Conservation (phyloP, 495 filamentous ascomycete species). For the Penicillium soppii region DNA sequence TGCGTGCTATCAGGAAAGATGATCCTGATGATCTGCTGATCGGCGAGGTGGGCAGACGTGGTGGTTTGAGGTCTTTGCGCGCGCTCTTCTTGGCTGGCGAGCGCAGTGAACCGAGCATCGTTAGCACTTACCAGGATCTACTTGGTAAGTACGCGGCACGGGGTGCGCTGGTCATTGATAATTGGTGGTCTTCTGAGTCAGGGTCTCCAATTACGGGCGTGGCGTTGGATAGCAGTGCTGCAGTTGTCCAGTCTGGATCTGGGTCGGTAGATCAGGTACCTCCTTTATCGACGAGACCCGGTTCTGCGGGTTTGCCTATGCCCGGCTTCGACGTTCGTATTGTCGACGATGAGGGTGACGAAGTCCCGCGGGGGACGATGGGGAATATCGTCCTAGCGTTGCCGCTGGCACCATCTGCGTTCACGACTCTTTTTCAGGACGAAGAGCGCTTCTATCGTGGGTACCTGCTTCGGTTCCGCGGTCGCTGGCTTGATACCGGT, state of each 20-base stretch:
- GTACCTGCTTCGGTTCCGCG: constrained; percentile 77
- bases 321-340: constrained; percentile 85
- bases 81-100: constrained; percentile 88
- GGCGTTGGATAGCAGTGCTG: constrained; percentile 51
- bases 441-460: constrained; percentile 78
- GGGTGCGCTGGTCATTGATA: constrained; percentile 75
- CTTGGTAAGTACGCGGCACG: constrained; percentile 60
- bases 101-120: constrained; percentile 82
- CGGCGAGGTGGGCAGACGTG: constrained; percentile 56
- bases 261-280: neutral
- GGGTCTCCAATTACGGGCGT: constrained; percentile 87
- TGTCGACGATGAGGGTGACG: constrained; percentile 75
- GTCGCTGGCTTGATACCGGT: constrained; percentile 84
- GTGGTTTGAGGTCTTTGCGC: constrained; percentile 64
- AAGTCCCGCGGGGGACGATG: constrained; percentile 68
- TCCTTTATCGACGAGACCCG: constrained; percentile 66
- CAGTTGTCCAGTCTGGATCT: constrained; percentile 3
- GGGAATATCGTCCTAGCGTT: constrained; percentile 86
- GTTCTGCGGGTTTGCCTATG: constrained; percentile 85
- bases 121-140: constrained; percentile 73
- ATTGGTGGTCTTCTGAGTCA: constrained; percentile 96
- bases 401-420: constrained; percentile 81
- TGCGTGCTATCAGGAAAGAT: constrained; percentile 82
- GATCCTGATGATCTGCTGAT: constrained; percentile 73
- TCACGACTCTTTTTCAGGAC: constrained; percentile 81